Conservation (phyloP, 2,329 filamentous ascomycete genomes). For the Fusarium oligoseptatum region DNA sequence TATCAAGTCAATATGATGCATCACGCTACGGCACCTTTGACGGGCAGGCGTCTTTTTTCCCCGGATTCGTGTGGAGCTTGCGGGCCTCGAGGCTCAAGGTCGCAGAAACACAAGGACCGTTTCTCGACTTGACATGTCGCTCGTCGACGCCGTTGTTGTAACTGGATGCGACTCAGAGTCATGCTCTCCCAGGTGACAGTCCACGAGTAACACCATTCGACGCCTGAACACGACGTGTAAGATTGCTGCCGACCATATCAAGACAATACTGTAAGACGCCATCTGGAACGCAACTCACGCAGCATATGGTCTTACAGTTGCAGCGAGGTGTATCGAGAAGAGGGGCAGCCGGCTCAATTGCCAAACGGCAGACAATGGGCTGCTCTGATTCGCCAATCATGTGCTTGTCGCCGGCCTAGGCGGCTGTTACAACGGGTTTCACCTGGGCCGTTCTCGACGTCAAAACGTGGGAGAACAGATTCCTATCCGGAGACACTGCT, state of each 20-base stretch:
- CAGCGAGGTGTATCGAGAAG: conserved; percentile 10
- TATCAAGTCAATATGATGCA: conserved; percentile 19
- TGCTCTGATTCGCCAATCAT: conserved; percentile 28
- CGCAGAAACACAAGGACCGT: conserved; percentile 5
- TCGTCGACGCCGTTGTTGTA: conserved; percentile 16
- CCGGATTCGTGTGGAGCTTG: conserved; percentile 25
- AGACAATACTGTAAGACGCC: conserved; percentile 21
- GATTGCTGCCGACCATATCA: conserved; percentile 7
- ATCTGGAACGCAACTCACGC: conserved; percentile 31
- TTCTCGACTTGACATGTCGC: conserved; percentile 6
- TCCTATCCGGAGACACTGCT: conserved; percentile 12
- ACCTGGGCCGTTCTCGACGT: conserved; percentile 26
- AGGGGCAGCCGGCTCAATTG: conserved; percentile 22
- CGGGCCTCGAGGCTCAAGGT: conserved; percentile 7
- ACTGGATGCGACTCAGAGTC: conserved; percentile 10
- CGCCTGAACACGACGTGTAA: conserved; percentile 16
- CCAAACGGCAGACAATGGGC: conserved; percentile 14
- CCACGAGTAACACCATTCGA: conserved; percentile 20
- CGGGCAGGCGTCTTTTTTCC: conserved; percentile 19
- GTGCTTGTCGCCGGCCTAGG: conserved; percentile 18
- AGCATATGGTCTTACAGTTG: conserved; percentile 18
- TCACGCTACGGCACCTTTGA: conserved; percentile 25
- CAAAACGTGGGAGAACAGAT: conserved; percentile 26
- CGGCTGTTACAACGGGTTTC: conserved; percentile 32
- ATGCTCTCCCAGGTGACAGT: neutral